Evolutionary conservation across 1,139 yeast genomes (phyloP).

Genomic region (Suhomyces wounanorum): DNA sequence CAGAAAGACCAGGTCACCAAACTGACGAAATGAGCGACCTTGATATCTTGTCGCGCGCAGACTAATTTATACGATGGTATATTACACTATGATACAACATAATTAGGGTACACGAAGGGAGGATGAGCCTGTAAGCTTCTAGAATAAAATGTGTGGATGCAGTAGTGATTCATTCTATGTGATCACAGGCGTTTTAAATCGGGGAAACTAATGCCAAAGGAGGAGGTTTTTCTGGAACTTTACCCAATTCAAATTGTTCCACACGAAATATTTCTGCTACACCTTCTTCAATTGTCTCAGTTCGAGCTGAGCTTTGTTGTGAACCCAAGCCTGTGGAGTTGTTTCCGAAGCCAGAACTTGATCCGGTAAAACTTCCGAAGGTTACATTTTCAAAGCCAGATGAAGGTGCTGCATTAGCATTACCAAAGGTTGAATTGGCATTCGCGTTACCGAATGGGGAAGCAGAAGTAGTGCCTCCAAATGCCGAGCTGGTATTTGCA

Average conservation of each 20-base stretch:
- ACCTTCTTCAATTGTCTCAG: background rate
- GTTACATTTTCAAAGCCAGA: background rate
- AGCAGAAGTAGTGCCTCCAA: background rate
- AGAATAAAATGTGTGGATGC: background rate
- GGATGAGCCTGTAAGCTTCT: background rate
- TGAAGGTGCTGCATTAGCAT: background rate
- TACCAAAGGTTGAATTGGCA: conserved; percentile 1
- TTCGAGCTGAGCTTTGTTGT: conserved; percentile 2
- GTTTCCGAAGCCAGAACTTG: background rate
- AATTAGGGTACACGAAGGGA: background rate
- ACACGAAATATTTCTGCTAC: conserved; percentile 55
- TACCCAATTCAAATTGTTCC: conserved; percentile 57
- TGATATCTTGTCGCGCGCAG: conserved; percentile 9
- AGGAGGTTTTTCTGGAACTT: conserved; percentile 80
- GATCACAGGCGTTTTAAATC: background rate
- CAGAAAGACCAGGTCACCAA: background rate
- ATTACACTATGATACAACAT: conserved; percentile 2
- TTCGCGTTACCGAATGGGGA: background rate
- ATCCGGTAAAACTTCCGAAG: background rate
- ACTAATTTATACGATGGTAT: background rate
- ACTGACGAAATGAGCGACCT: background rate
- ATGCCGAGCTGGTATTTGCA: conserved; percentile 7
- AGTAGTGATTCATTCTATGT: background rate
- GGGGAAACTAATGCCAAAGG: conserved; percentile 43
- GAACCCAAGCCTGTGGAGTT: background rate